A percentile compares a stretch with the other conserved stretches of the same genome.
phyloP scores from a whole-genome alignment of 768 basidiomycete genomes.

The Naematelia encephala region DNA sequence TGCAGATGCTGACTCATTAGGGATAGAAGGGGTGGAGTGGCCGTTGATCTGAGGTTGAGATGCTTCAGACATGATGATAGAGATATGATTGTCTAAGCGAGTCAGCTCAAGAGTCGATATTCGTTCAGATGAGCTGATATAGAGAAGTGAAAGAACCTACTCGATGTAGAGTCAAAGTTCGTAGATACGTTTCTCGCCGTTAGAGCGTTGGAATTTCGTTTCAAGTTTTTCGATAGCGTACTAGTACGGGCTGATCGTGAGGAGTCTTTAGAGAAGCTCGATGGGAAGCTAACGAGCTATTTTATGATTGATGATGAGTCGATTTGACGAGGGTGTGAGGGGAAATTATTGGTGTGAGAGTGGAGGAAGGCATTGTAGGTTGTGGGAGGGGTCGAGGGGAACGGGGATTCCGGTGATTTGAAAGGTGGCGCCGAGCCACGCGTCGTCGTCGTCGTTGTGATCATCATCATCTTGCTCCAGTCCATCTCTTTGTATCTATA shows the following conservation, averaged over 20 bases:
- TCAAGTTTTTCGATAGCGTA: not conserved
- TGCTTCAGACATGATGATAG: constrained; percentile 11
- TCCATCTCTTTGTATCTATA: not conserved
- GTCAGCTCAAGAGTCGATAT: no score
- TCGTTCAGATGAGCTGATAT: no score
- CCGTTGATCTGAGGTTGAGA: constrained; percentile 32
- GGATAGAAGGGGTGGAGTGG: constrained; percentile 22
- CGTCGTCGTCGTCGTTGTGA: constrained; percentile 12
- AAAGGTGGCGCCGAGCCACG: constrained; percentile 10
- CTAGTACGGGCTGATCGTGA: not conserved
- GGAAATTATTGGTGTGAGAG: not conserved
- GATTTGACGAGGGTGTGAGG: no score
- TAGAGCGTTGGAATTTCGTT: not conserved
- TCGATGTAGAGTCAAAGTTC: no score
- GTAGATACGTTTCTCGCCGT: not conserved
- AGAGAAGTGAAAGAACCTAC: no score
- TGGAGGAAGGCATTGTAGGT: not conserved
- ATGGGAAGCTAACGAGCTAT: not conserved
- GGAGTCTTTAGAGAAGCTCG: not conserved
- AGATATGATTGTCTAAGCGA: not conserved
- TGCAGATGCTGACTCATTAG: not conserved
- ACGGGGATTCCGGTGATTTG: constrained; percentile 1
- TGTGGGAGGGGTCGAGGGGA: no score
- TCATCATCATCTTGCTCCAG: no score
- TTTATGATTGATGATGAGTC: no score